Evolutionary conservation across 768 basidiomycete genomes (phyloP), one percentile per base, ranked within the genome.

Genomic region (Macrolepiota dolichaula): DNA sequence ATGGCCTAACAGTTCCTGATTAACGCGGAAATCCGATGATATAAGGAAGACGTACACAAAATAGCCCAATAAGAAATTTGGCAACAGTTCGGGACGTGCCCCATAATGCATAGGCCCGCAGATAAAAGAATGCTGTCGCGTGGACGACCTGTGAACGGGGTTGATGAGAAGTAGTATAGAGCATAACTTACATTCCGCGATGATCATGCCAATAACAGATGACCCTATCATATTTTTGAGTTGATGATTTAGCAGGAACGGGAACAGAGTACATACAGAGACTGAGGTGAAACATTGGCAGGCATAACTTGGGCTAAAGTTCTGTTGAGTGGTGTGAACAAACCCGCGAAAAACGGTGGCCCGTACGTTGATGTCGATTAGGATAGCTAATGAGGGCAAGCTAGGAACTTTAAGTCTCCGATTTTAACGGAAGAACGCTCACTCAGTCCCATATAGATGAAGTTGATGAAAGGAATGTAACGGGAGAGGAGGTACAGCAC

Each of bases 381-480:
- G 4, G 36, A 38, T 22, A 24, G 22, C 52, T 54, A n/a, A 10
- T 44, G 7, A 25, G 24, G 4, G 4, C 11, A 3, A 15, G n/a
- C 38, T 17, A 38, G 37, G 22, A 12, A 13, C 17, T 2, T 15
- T 17, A 2, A 2, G 27, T 12, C 10, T 15, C 29, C 24, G 4
- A 11, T n/a, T 44, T 44, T n/a, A 17, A 19, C 19, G 17, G 3
- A 54, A 37, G 19, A 2, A 54, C 37, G 19, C 57, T 51, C 11
- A 50, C 47, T 58, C 36, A 58, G 24, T 6, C 27, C 24, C 35
- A 58, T 22, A 17, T 51, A 2, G 19, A n/a, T 40, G 57, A 58
- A 49, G n/a, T 35, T 51, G n/a, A 50, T 4, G 57, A 50, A 58
- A n/a, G 57, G 57, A 29, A 50, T 25, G 37, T 58, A 58, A 17